Conservation (phyloP, 805 yeast genomes). For the Ogataea minuta region DNA sequence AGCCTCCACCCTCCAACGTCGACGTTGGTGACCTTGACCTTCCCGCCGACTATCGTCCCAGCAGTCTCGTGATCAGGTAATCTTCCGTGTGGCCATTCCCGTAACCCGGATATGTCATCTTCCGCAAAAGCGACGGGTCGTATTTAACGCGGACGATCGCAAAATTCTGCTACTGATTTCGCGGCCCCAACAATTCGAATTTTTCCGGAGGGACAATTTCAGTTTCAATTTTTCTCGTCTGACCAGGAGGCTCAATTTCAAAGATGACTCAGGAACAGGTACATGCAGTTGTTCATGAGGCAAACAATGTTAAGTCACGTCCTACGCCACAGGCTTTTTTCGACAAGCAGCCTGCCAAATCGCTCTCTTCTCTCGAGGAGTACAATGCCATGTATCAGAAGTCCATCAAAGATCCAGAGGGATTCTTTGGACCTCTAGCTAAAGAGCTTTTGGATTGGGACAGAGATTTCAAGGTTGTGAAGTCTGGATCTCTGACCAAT, state of each 20-base stretch:
- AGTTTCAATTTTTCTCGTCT: constrained; percentile 6
- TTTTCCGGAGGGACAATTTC: constrained; percentile 12
- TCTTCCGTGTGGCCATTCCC: constrained; percentile 1
- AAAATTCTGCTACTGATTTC: constrained; percentile 6
- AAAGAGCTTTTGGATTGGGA: constrained; percentile 76
- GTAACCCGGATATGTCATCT: constrained; percentile 4
- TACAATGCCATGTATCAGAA: constrained; percentile 68
- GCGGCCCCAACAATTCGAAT: constrained; percentile 12
- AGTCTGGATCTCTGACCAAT: constrained; percentile 59
- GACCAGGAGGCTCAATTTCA: constrained; percentile 1
- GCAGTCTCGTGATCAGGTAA: too few relatives aligned
- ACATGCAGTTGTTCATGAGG: constrained; percentile 59
- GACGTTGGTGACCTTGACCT: too few relatives aligned
- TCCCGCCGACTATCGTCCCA: too few relatives aligned
- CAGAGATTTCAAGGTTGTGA: constrained; percentile 65
- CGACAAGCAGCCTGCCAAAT: constrained; percentile 57
- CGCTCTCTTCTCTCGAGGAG: constrained; percentile 61
- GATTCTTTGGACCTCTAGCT: constrained; percentile 78
- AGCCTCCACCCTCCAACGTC: neutral
- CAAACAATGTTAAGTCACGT: constrained; percentile 48
- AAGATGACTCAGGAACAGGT: constrained; percentile 25
- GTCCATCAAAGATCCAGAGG: constrained; percentile 76
- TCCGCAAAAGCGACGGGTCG: constrained; percentile 1
- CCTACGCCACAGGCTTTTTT: constrained; percentile 55
- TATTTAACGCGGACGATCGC: constrained; percentile 11